Conservation (phyloP, 2,329 filamentous ascomycete species). For the Chalaropsis ovoidea region DNA sequence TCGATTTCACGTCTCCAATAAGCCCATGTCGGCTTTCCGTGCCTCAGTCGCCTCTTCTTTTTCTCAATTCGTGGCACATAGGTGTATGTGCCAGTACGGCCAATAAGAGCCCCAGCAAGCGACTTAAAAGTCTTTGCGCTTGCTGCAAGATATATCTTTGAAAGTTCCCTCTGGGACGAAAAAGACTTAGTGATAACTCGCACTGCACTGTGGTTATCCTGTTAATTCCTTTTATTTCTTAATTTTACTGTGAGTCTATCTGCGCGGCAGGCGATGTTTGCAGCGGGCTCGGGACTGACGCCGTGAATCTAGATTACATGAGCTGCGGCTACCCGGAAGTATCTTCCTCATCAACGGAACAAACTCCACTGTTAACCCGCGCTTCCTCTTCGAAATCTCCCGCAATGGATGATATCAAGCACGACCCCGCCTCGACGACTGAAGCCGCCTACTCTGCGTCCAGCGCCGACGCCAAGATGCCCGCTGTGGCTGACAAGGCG, state of each 20-base stretch:
- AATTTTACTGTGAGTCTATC: slow-evolving; percentile 1
- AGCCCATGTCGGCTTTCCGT: slow-evolving; percentile 26
- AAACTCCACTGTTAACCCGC: slow-evolving; percentile 17
- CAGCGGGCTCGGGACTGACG: background rate
- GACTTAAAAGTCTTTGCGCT: slow-evolving; percentile 59
- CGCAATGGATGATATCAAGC: slow-evolving; percentile 1
- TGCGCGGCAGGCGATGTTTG: background rate
- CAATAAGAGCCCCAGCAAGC: slow-evolving; percentile 43
- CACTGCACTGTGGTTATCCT: background rate
- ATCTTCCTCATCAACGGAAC: slow-evolving; percentile 5
- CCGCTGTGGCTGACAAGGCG: slow-evolving; percentile 21
- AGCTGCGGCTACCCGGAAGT: background rate
- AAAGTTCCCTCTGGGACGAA: slow-evolving; percentile 35
- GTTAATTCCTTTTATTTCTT: background rate
- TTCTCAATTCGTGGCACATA: slow-evolving; percentile 32
- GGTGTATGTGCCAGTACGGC: slow-evolving; percentile 37
- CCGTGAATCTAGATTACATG: slow-evolving; percentile 2
- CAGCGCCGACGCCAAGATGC: slow-evolving; percentile 25
- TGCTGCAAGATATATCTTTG: slow-evolving; percentile 35
- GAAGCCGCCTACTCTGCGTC: slow-evolving; percentile 16
- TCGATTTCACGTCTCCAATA: background rate
- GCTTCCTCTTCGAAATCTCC: slow-evolving; percentile 26
- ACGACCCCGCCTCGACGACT: background rate
- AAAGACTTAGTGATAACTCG: slow-evolving; percentile 41
- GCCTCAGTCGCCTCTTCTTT: slow-evolving; percentile 24